Evolutionary conservation across 192 early-diverging fungal species (phyloP).

Genomic region (Geranomyces variabilis): DNA sequence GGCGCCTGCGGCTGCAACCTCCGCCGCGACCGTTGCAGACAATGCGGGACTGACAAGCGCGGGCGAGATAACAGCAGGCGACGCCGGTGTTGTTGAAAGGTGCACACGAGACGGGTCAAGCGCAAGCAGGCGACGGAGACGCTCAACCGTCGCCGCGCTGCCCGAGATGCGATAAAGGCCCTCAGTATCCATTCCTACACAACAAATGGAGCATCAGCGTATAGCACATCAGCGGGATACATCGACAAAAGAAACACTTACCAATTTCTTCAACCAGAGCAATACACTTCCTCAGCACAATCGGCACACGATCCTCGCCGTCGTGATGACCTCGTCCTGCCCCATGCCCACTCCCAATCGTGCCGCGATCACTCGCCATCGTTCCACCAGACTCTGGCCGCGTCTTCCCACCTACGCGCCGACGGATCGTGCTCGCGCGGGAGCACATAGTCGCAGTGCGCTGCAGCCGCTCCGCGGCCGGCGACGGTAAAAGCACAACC

Average conservation of each 20-base stretch:
- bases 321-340: conserved; percentile 8
- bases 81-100: conserved; percentile 28
- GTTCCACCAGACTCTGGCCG: conserved; percentile 37
- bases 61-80: conserved; percentile 15
- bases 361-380: conserved; percentile 31
- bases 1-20: conserved; percentile 15
- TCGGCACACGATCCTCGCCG: conserved; percentile 42
- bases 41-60: conserved; percentile 10
- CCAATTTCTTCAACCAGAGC: conserved; percentile 56
- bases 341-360: conserved; percentile 31
- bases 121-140: conserved; percentile 44
- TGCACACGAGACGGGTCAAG: conserved; percentile 45
- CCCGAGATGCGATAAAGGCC: conserved; percentile 59
- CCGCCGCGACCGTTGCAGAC: conserved; percentile 28
- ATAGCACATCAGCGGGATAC: not conserved
- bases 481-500: not conserved
- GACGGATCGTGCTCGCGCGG: conserved; percentile 40
- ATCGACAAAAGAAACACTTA: conserved; percentile 1
- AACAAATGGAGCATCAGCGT: not conserved
- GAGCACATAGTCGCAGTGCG: conserved; percentile 40
- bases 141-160: conserved; percentile 44
- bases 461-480: conserved; percentile 31
- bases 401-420: conserved; percentile 38
- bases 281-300: conserved; percentile 52
- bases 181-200: conserved; percentile 51